Base-by-base conservation (phyloP, 1,284 basidiomycete species). In the Fomitopsis pinicola region DNA sequence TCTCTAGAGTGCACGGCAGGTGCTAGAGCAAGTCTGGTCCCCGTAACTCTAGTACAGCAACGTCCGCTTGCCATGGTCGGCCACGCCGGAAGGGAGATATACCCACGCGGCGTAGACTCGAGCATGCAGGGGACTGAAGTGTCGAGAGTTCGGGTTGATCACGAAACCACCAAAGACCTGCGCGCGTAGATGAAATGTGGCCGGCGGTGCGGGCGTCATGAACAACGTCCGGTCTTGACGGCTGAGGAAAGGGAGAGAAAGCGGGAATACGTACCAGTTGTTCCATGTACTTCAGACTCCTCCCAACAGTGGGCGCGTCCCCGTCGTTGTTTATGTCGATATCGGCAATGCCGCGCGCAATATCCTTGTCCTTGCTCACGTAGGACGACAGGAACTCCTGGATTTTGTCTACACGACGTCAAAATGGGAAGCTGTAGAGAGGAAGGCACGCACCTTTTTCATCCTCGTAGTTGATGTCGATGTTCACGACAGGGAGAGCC, bases 201-300 rank as follows among this genome's bases (percentile, higher is more conserved):
- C 38, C 38, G 28, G 48, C 48, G 48, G 17, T 15, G 4, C 26
- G 26, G 15, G 26, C 15, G 28, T 15, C 8, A 12, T 50, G 3
- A 22, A 9, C 28, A 14, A 14, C 48, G 28, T 10, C 45, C 28
- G 14, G 28, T 9, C 35, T 22, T n/a, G 10, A 19, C 19, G 33
- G 19, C 7, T 4, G 35, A 6, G 35, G 10, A 57, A 33, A 30
- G 50, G 33, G 50, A 58, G 44, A 54, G 45, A 54, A 68, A 61
- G 73, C 7, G 6, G 26, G 9, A 50, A 61, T 36, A 63, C 89
- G 73, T 74, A 95, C 94, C 74, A 99, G 80, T 71, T 96, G 92
- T 58, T 85, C 82, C 85, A 95, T 91, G 75, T 99, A 99, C 77
- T 98, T 97, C 26, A 88, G 74, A 54, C 80, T 72, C 63, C 72